These are phyloP conservation scores for Waitea zeae DNA, from an alignment of 1,284 basidiomycete species.

Conservation along the genomic window DNA sequence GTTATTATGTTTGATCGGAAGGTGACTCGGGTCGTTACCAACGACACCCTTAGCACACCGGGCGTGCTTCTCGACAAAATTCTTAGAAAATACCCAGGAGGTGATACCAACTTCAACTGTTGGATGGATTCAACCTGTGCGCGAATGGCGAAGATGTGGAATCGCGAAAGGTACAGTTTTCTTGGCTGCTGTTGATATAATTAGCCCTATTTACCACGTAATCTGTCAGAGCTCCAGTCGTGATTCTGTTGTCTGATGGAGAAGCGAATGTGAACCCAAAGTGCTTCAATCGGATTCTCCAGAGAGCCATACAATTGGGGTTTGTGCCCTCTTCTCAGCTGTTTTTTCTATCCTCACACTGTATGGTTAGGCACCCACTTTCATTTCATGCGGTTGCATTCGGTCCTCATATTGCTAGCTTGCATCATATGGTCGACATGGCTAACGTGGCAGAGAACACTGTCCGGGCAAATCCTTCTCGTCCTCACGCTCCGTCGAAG, in stretches of 20 bases:
- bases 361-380: slow-evolving; percentile 34
- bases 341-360: too few relatives aligned
- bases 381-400: slow-evolving; percentile 46
- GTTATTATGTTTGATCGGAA: slow-evolving; percentile 29
- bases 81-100: slow-evolving; percentile 14
- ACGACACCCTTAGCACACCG: slow-evolving; percentile 32
- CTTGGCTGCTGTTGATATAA: too few relatives aligned
- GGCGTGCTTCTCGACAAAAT: slow-evolving; percentile 24
- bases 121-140: slow-evolving; percentile 21
- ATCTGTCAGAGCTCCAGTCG: slow-evolving; percentile 37
- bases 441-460: slow-evolving; percentile 28
- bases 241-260: slow-evolving; percentile 53
- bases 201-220: too few relatives aligned
- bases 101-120: slow-evolving; percentile 29
- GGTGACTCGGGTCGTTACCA: slow-evolving; percentile 14
- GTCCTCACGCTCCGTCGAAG: slow-evolving; percentile 23
- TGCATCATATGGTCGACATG: slow-evolving; percentile 35
- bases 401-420: slow-evolving; percentile 18
- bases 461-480: slow-evolving; percentile 26
- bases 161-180: slow-evolving; percentile 41
- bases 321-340: too few relatives aligned
- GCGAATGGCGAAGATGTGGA: slow-evolving; percentile 33
- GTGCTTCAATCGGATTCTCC: too few relatives aligned
- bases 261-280: too few relatives aligned
- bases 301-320: too few relatives aligned